Evolutionary conservation across 306 rosid genomes (phyloP).

Genomic region (Cucurbita ficifolia): DNA sequence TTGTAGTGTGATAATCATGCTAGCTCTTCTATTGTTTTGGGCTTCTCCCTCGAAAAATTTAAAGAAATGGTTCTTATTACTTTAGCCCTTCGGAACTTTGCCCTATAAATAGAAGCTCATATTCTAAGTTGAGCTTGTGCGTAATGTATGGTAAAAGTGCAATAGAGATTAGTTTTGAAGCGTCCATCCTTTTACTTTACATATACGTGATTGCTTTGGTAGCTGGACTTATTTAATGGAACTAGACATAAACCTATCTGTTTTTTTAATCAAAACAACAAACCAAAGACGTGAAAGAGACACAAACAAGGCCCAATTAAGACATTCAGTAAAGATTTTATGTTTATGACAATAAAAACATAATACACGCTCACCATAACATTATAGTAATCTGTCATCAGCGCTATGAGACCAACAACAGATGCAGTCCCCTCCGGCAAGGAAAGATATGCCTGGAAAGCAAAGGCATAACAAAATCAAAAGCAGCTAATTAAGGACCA

Average conservation of each 20-base stretch:
- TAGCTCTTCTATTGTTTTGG: background rate
- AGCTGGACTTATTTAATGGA: background rate
- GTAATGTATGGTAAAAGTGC: background rate
- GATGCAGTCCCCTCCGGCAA: constrained; percentile 85
- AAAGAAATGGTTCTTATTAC: background rate
- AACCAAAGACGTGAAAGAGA: background rate
- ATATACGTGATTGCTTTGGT: background rate
- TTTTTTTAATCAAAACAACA: background rate
- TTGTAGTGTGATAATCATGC: too few species aligned
- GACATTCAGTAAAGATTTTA: background rate
- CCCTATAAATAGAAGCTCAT: background rate
- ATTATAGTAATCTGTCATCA: constrained; percentile 82
- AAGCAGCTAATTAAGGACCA: constrained; percentile 7
- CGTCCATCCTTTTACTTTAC: background rate
- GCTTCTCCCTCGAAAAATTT: background rate
- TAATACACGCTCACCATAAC: constrained; percentile 39
- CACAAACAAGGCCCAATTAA: background rate
- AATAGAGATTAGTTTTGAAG: background rate
- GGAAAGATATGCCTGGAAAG: constrained; percentile 72
- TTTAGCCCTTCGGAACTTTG: background rate
- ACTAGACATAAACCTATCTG: background rate
- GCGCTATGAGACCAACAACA: constrained; percentile 65
- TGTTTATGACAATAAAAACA: background rate
- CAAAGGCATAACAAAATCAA: background rate
- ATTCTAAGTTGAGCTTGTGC: background rate